Percentiles rank a stretch among this genome's conserved stretches.
Evolutionary conservation across 2,329 filamentous ascomycete species (phyloP).

Genomic region (Colletotrichum lini): DNA sequence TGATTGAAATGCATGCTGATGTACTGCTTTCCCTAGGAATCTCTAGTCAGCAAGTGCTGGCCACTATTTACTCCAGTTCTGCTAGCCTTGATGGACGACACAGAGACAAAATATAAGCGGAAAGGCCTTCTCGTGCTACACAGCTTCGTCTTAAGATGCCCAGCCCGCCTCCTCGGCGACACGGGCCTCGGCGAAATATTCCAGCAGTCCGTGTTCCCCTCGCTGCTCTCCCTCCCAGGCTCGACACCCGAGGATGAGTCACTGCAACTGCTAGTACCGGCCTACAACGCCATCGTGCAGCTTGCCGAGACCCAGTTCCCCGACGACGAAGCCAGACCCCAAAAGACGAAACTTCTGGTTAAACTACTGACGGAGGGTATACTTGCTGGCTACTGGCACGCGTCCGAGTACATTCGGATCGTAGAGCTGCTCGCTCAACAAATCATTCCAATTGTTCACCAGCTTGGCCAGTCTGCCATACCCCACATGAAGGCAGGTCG

Average conservation of each 20-base stretch:
- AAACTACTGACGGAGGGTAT: slow-evolving; percentile 70
- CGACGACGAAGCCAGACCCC: slow-evolving; percentile 45
- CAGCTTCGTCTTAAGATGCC: slow-evolving; percentile 69
- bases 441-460: slow-evolving; percentile 63
- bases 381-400: slow-evolving; percentile 69
- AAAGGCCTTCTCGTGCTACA: slow-evolving; percentile 69
- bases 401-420: slow-evolving; percentile 70
- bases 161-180: slow-evolving; percentile 65
- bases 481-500: slow-evolving; percentile 75
- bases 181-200: slow-evolving; percentile 79
- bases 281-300: slow-evolving; percentile 76
- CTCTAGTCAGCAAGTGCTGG: slow-evolving; percentile 71
- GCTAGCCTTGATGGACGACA: slow-evolving; percentile 78
- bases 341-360: slow-evolving; percentile 63
- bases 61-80: slow-evolving; percentile 78
- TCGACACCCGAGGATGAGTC: slow-evolving; percentile 83
- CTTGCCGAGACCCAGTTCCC: slow-evolving; percentile 63
- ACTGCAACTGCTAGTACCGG: slow-evolving; percentile 71
- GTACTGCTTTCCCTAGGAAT: slow-evolving; percentile 49
- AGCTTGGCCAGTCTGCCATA: slow-evolving; percentile 73
- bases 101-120: slow-evolving; percentile 65
- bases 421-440: slow-evolving; percentile 69
- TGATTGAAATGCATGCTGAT: slow-evolving; percentile 26
- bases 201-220: slow-evolving; percentile 77
- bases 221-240: slow-evolving; percentile 82